Base-by-base conservation (phyloP, 768 basidiomycete species). In the Mrakia frigida region DNA sequence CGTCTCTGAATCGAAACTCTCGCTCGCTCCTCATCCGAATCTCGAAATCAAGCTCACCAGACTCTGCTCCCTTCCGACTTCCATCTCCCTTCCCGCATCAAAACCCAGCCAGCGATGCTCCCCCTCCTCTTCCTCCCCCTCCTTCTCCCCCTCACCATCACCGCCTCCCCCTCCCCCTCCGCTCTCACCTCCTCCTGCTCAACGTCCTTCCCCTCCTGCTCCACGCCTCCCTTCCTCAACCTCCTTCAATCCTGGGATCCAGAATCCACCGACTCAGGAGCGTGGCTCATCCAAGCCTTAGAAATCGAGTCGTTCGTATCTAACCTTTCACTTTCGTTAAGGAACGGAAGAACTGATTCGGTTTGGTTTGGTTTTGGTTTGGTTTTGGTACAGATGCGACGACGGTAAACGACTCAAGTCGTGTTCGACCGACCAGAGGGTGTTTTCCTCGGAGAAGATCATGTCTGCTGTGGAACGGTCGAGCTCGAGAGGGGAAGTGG, bases 181-280 rank as follows among this genome's bases (percentile, higher is more conserved):
- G 2, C 37, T 39, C 65, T 41, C 65, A 23, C 37, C 25, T 37
- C 65, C 35, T 68, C 65, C 35, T 68, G 65, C 65, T 25, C 65
- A 6, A 3, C 0, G 18, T 6, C 25, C 65, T 23, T n/a, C n/a
- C 65, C 39, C 16, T 68, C 65, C 23, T 68, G 65, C 23, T 39
- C 65, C 11, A 39, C 37, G 2, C 65, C 65, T 7, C 65, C 65
- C 37, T 68, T 39, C 37, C 65, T 68, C 3, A 68, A 35, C 35
- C 65, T 68, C 35, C 18, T 68, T 7, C 65, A 68, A 23, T 43
- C 65, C 1, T 68, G 65, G 65, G 65, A 68, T 39, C 65, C 65
- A 35, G 65, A 68, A 33, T 18, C 39, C 4, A 39, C 25, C 1
- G 65, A 68, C 21, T 35, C 35, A 9, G 65, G 65, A 16, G 25